phyloP scores from a whole-genome alignment of 2,329 filamentous ascomycete genomes.

The Diaporthe aspalathi region DNA sequence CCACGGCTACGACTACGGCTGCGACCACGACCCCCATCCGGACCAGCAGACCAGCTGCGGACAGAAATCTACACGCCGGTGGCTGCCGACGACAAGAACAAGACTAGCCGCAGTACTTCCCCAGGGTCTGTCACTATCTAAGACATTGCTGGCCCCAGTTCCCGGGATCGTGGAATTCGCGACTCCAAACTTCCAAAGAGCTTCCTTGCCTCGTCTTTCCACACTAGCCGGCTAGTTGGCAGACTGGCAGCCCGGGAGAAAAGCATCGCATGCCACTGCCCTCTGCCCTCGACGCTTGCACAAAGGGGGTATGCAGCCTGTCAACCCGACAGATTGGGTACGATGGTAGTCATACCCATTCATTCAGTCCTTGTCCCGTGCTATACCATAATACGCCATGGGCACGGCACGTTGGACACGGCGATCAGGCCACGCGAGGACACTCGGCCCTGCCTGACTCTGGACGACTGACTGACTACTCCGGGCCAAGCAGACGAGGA shows the following conservation, averaged over 20 bases:
- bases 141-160: conserved; percentile 2
- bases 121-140: conserved; percentile 16
- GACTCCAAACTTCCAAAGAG: too few relatives aligned
- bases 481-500: background rate
- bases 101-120: background rate
- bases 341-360: too few relatives aligned
- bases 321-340: conserved; percentile 26
- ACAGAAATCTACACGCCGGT: conserved; percentile 1
- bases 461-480: background rate
- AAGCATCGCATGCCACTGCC: background rate
- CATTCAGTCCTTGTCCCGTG: conserved; percentile 5
- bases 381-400: background rate
- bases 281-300: background rate
- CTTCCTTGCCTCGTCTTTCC: background rate
- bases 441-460: conserved; percentile 20
- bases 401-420: conserved; percentile 8
- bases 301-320: background rate
- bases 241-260: conserved; percentile 22
- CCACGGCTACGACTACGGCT: background rate
- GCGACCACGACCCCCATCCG: background rate
- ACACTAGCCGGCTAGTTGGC: conserved; percentile 10
- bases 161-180: conserved; percentile 5
- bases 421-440: background rate
- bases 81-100: background rate
- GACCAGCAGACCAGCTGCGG: background rate